These are phyloP conservation scores for Davidsoniella neocaledoniae DNA, from an alignment of 2,329 filamentous ascomycete species.

Conservation along the genomic window DNA sequence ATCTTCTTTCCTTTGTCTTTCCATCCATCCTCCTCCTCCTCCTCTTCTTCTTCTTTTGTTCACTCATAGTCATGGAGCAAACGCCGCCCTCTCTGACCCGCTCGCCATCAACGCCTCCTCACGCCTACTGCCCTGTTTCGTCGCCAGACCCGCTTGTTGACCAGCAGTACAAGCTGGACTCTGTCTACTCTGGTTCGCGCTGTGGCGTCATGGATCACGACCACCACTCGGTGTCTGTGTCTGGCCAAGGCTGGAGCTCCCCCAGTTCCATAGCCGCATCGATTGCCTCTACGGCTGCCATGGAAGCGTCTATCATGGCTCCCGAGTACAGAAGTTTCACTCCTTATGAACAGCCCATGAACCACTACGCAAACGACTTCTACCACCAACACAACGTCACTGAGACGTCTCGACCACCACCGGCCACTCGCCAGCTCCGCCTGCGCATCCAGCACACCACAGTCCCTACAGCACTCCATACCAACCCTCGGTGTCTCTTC, in stretches of 20 bases:
- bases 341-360: conserved; percentile 23
- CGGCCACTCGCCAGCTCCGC: conserved; percentile 12
- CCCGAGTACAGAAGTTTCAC: conserved; percentile 34
- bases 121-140: conserved; percentile 30
- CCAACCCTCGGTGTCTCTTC: conserved; percentile 11
- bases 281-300: conserved; percentile 23
- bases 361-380: conserved; percentile 24
- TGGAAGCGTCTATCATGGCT: conserved; percentile 28
- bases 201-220: conserved; percentile 24
- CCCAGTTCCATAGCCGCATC: conserved; percentile 23
- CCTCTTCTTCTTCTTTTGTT: not conserved
- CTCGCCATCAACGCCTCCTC: conserved; percentile 14
- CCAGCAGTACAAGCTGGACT: conserved; percentile 23
- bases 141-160: conserved; percentile 26
- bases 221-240: conserved; percentile 24
- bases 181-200: conserved; percentile 21
- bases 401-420: conserved; percentile 3
- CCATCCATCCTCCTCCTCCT: not conserved
- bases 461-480: conserved; percentile 9
- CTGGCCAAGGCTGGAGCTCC: conserved; percentile 28
- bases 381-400: conserved; percentile 3
- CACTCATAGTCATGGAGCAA: conserved; percentile 14
- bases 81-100: conserved; percentile 15
- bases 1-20: not conserved
- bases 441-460: not conserved